These are phyloP conservation scores for Naganishia sp. DNA, from an alignment of 1,284 basidiomycete species.

Conservation along the genomic window DNA sequence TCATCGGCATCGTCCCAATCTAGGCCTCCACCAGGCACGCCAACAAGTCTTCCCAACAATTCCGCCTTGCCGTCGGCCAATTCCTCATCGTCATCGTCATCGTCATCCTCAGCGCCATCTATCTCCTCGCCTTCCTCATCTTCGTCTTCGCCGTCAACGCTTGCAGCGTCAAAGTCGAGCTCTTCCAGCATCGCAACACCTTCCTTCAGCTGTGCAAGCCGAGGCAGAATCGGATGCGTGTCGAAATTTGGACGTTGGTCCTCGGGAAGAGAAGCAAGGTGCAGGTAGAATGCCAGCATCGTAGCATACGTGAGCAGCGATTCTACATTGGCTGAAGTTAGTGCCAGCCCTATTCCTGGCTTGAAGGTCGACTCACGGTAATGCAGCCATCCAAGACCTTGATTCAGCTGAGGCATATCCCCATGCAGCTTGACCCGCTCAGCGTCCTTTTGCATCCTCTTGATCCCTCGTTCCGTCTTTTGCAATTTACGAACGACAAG, in stretches of 20 bases:
- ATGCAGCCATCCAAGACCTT: slow-evolving; percentile 54
- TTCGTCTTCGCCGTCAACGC: slow-evolving; percentile 56
- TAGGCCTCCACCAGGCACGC: slow-evolving; percentile 27
- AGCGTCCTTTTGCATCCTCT: slow-evolving; percentile 42
- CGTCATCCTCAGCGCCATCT: slow-evolving; percentile 42
- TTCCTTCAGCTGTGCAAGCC: slow-evolving; percentile 83
- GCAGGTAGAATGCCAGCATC: slow-evolving; percentile 88
- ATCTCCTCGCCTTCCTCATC: slow-evolving; percentile 44
- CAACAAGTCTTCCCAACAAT: slow-evolving; percentile 32
- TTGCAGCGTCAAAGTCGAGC: slow-evolving; percentile 65
- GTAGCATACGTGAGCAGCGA: slow-evolving; percentile 86
- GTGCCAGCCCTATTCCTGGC: background rate
- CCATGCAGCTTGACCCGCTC: slow-evolving; percentile 28
- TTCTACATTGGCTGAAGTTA: slow-evolving; percentile 58
- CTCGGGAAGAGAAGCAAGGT: slow-evolving; percentile 73
- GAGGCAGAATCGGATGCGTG: slow-evolving; percentile 74
- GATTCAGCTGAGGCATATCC: slow-evolving; percentile 41
- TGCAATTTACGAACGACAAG: slow-evolving; percentile 54
- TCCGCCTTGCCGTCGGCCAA: slow-evolving; percentile 36
- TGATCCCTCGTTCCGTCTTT: slow-evolving; percentile 51
- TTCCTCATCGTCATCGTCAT: slow-evolving; percentile 36
- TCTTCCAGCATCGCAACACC: slow-evolving; percentile 78
- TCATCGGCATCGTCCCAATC: slow-evolving; percentile 44
- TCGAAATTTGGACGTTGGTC: slow-evolving; percentile 65
- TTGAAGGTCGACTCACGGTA: slow-evolving; percentile 46